Conservation (phyloP, 1,284 basidiomycete genomes). For the Cutaneotrichosporon sp. region DNA sequence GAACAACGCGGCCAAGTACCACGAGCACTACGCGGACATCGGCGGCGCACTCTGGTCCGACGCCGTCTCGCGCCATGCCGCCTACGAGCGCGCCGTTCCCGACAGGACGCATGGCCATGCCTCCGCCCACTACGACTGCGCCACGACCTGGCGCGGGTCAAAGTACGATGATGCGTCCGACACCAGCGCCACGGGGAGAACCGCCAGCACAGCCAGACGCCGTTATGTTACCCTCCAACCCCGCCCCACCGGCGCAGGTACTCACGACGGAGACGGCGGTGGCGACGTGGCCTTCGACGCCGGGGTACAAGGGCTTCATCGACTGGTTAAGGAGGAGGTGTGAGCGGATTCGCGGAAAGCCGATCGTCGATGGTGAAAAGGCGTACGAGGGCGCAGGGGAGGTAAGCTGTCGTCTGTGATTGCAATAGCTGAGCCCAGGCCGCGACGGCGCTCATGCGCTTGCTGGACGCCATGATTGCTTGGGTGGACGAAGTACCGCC, state of each 20-base stretch:
- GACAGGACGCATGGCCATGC: not conserved
- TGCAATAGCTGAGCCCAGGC: slow-evolving; percentile 45
- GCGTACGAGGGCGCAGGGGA: slow-evolving; percentile 32
- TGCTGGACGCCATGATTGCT: slow-evolving; percentile 64
- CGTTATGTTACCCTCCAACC: slow-evolving; percentile 22
- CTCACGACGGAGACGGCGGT: slow-evolving; percentile 61
- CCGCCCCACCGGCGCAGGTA: slow-evolving; percentile 21
- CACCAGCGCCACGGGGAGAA: not conserved
- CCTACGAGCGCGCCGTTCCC: not conserved
- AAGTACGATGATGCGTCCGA: not conserved
- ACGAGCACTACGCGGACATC: not conserved
- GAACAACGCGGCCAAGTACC: not conserved
- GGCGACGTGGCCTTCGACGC: slow-evolving; percentile 60
- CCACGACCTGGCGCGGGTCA: not conserved
- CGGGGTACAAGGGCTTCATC: slow-evolving; percentile 65
- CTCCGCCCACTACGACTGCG: not conserved
- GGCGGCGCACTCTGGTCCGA: not conserved
- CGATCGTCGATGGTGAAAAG: slow-evolving; percentile 28
- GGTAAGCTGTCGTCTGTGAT: not conserved
- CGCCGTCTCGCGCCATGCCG: not conserved
- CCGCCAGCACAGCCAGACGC: not conserved
- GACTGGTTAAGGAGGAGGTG: slow-evolving; percentile 67
- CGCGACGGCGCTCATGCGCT: slow-evolving; percentile 51
- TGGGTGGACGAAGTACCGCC: slow-evolving; percentile 84
- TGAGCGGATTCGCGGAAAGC: slow-evolving; percentile 63